These are phyloP conservation scores for Hondaea fermentalgiana DNA, from an alignment of 108 stramenopile species.

Conservation along the genomic window DNA sequence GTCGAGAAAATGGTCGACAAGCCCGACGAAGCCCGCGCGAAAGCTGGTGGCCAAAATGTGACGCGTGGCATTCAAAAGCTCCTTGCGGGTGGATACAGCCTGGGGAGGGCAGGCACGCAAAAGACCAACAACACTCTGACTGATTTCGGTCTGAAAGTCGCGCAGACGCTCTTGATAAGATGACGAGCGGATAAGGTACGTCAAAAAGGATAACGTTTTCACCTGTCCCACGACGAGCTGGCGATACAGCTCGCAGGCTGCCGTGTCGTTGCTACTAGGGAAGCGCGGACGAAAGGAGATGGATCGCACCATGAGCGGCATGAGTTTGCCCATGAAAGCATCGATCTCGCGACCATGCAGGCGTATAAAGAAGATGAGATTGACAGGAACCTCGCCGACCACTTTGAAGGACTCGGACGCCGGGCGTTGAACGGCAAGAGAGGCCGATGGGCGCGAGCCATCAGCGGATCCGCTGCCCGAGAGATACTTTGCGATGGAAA, in stretches of 20 bases:
- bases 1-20: slow-evolving; percentile 76
- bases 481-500: slow-evolving; percentile 41
- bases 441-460: no score
- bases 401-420: slow-evolving; percentile 63
- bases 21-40: slow-evolving; percentile 69
- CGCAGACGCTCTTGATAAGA: slow-evolving; percentile 45
- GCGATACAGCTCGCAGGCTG: background rate
- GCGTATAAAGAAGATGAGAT: slow-evolving; percentile 83
- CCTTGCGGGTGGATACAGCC: slow-evolving; percentile 66
- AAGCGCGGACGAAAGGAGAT: slow-evolving; percentile 60
- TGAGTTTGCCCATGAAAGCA: slow-evolving; percentile 64
- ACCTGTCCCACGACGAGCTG: slow-evolving; percentile 72
- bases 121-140: slow-evolving; percentile 64
- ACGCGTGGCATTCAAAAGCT: slow-evolving; percentile 73
- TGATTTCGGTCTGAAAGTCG: slow-evolving; percentile 67
- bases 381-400: slow-evolving; percentile 76
- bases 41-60: slow-evolving; percentile 84
- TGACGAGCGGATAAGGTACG: slow-evolving; percentile 70
- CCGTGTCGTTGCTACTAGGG: background rate
- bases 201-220: slow-evolving; percentile 79
- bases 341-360: slow-evolving; percentile 73
- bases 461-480: background rate
- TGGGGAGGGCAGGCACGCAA: slow-evolving; percentile 72
- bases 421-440: slow-evolving; percentile 15
- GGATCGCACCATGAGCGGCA: slow-evolving; percentile 77